These are phyloP conservation scores for Dothideomycetidae sp. DNA, from an alignment of 2,329 filamentous ascomycete genomes.

Conservation along the genomic window DNA sequence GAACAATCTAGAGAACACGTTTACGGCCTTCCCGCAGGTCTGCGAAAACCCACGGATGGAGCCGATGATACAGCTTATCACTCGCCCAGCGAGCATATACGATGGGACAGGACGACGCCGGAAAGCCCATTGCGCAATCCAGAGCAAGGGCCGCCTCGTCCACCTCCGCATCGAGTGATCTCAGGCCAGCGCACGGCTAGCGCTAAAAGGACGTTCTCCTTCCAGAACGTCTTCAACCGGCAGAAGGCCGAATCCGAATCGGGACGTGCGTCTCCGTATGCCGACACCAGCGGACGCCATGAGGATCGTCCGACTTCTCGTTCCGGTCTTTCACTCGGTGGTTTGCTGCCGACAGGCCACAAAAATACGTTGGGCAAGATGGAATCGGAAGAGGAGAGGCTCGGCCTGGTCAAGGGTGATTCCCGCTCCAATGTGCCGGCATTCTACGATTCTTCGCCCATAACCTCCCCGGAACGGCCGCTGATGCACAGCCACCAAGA, in stretches of 20 bases:
- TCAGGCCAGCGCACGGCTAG: not conserved
- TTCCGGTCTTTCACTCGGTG: conserved; percentile 11
- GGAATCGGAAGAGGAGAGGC: conserved; percentile 24
- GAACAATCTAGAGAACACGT: conserved; percentile 25
- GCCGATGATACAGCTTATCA: conserved; percentile 37
- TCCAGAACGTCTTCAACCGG: conserved; percentile 68
- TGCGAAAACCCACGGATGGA: conserved; percentile 34
- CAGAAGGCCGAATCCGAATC: conserved; percentile 24
- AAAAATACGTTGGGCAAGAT: conserved; percentile 9
- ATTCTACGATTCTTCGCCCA: conserved; percentile 11
- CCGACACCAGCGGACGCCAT: conserved; percentile 1
- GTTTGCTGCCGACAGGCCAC: not conserved
- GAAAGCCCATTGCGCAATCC: conserved; percentile 18
- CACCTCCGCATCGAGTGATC: conserved; percentile 42
- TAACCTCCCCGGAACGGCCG: conserved; percentile 5
- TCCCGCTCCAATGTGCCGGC: conserved; percentile 12
- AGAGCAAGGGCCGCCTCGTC: conserved; percentile 37
- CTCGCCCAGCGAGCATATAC: conserved; percentile 30
- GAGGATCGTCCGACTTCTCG: conserved; percentile 15
- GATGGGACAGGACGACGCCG: conserved; percentile 30
- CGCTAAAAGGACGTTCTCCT: conserved; percentile 50
- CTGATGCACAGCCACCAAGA: conserved; percentile 7
- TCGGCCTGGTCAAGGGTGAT: conserved; percentile 25
- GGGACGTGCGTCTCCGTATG: conserved; percentile 3
- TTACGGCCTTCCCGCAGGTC: conserved; percentile 36